Evolutionary conservation across 345 rosid species (phyloP).

Genomic region (Corchorus capsularis): DNA sequence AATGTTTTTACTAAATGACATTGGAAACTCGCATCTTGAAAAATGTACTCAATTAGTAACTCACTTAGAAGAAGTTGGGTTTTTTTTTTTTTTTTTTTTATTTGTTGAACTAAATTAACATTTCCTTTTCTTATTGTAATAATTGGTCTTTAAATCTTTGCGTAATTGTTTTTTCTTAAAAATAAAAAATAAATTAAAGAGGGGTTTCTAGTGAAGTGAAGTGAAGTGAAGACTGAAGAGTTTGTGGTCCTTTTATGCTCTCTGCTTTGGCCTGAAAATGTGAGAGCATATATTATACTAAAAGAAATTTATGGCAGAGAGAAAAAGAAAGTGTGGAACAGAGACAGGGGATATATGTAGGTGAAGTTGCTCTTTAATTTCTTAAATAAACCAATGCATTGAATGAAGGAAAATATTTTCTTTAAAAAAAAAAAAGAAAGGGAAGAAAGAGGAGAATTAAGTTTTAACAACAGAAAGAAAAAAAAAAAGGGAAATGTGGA

Average conservation of each 20-base stretch:
- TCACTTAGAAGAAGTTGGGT: not conserved
- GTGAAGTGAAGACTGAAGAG: not conserved
- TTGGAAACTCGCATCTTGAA: not conserved
- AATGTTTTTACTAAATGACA: not conserved
- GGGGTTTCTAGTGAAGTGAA: no score
- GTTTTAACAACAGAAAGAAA: no score
- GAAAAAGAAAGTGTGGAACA: not conserved
- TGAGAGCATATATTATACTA: not conserved
- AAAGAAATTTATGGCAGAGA: not conserved
- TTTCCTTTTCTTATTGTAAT: not conserved
- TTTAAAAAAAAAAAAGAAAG: no score
- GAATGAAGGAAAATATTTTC: not conserved
- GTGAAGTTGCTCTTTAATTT: not conserved
- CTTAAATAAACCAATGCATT: not conserved
- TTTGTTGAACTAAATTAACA: no score
- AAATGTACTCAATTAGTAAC: not conserved
- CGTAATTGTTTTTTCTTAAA: not conserved
- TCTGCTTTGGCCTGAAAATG: not conserved
- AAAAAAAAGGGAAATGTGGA: no score
- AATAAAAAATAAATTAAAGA: no score
- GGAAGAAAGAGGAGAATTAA: not conserved
- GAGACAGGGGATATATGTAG: not conserved
- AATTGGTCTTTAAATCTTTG: not conserved
- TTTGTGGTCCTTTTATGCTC: conserved; percentile 2
- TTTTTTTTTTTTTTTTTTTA: no score